These are phyloP conservation scores for Castanospermum australe DNA, from an alignment of 306 rosid species.

Conservation along the genomic window DNA sequence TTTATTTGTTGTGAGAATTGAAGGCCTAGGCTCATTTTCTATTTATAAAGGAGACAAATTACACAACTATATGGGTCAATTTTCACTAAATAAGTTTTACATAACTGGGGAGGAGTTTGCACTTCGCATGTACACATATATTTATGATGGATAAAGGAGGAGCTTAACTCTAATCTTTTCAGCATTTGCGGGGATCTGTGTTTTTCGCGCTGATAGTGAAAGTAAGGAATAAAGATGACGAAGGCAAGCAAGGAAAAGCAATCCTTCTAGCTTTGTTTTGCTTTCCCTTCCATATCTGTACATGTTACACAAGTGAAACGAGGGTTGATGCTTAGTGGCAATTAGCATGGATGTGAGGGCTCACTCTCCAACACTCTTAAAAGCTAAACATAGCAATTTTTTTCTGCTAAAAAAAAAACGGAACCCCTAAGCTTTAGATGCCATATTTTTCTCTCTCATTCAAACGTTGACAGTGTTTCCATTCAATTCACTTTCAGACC, in stretches of 20 bases:
- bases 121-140: neutral
- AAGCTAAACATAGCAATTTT: constrained; percentile 23
- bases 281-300: constrained; percentile 24
- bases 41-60: neutral
- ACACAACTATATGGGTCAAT: neutral
- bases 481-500: constrained; percentile 56
- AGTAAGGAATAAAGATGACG: constrained; percentile 36
- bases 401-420: neutral
- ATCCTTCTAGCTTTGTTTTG: constrained; percentile 7
- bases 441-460: constrained; percentile 24
- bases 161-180: constrained; percentile 26
- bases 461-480: constrained; percentile 51
- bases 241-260: constrained; percentile 30
- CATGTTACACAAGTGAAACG: constrained; percentile 33
- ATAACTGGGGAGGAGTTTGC: neutral
- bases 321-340: constrained; percentile 32
- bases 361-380: constrained; percentile 46
- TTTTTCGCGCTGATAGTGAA: constrained; percentile 32
- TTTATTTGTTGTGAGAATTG: neutral
- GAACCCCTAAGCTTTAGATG: constrained; percentile 39
- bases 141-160: neutral
- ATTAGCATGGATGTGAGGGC: constrained; percentile 39
- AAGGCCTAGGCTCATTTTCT: neutral
- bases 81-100: neutral
- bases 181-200: constrained; percentile 29